phyloP scores from a whole-genome alignment of 1,139 yeast genomes.

The Diutina neorugosa region DNA sequence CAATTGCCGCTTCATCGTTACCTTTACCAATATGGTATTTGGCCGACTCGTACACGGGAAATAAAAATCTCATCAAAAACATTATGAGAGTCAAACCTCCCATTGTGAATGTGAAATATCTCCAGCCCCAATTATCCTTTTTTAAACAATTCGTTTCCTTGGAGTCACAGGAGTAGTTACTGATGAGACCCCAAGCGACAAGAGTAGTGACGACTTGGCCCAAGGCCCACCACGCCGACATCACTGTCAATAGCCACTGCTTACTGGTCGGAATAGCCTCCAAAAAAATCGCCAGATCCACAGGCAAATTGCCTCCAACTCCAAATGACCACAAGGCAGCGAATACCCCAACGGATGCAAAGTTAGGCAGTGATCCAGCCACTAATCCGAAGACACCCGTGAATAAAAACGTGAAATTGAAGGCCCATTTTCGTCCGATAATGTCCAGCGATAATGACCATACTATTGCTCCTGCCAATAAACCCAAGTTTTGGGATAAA shows the following conservation, averaged over 20 bases:
- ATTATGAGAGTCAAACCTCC: conserved; percentile 29
- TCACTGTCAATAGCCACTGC: conserved; percentile 30
- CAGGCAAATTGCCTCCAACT: conserved; percentile 34
- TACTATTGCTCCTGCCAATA: conserved; percentile 28
- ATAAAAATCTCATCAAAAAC: conserved; percentile 23
- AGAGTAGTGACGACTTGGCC: conserved; percentile 30
- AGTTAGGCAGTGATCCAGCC: conserved; percentile 29
- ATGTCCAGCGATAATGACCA: conserved; percentile 33
- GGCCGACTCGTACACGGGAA: conserved; percentile 29
- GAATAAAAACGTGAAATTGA: conserved; percentile 27
- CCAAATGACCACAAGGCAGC: conserved; percentile 33
- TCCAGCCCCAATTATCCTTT: background rate
- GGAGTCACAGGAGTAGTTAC: conserved; percentile 18
- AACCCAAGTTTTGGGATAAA: conserved; percentile 31
- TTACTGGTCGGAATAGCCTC: conserved; percentile 28
- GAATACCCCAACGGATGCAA: conserved; percentile 27
- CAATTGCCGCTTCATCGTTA: conserved; percentile 23
- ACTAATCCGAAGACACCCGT: conserved; percentile 25
- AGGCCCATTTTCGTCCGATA: conserved; percentile 33
- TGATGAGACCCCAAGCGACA: conserved; percentile 28
- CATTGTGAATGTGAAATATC: background rate
- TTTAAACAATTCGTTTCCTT: background rate
- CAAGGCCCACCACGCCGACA: conserved; percentile 34
- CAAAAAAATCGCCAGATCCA: conserved; percentile 31
- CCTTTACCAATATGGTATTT: conserved; percentile 28